Evolutionary conservation across 148 eudicot genomes (phyloP).

Genomic region (Persicaria tinctoria): DNA sequence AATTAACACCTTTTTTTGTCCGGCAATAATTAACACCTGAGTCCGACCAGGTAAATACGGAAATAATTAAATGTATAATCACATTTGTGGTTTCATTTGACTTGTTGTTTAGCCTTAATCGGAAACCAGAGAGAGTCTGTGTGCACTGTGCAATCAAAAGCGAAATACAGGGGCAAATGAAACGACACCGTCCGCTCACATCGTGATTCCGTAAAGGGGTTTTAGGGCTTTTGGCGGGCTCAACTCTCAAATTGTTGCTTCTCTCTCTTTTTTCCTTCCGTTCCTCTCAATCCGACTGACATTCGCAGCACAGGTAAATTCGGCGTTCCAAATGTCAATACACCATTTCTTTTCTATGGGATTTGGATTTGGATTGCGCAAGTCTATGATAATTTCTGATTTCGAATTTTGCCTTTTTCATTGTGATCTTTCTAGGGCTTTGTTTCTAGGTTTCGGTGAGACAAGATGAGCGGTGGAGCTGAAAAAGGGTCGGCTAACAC

Average conservation of each 20-base stretch:
- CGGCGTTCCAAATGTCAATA: not conserved
- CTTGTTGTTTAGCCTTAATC: too few relatives aligned
- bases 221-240: not conserved
- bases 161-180: not conserved
- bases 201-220: not conserved
- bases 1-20: too few relatives aligned
- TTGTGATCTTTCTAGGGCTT: not conserved
- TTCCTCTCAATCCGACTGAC: not conserved
- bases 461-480: constrained; percentile 61
- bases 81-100: too few relatives aligned
- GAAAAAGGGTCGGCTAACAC: constrained; percentile 63
- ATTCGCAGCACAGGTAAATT: not conserved
- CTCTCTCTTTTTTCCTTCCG: not conserved
- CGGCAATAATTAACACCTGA: too few relatives aligned
- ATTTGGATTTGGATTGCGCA: not conserved
- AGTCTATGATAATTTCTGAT: not conserved
- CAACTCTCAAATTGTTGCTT: not conserved
- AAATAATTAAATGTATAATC: too few relatives aligned
- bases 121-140: too few relatives aligned
- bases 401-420: not conserved
- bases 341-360: not conserved
- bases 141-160: too few relatives aligned
- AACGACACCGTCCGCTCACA: not conserved
- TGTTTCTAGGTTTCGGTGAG: constrained; percentile 7
- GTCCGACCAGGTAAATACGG: too few relatives aligned